A percentile compares a stretch with the other conserved stretches of the same genome.
These are phyloP conservation scores for Thalassiosira exigua DNA, from an alignment of 352 stramenopile species.

Conservation along the genomic window DNA sequence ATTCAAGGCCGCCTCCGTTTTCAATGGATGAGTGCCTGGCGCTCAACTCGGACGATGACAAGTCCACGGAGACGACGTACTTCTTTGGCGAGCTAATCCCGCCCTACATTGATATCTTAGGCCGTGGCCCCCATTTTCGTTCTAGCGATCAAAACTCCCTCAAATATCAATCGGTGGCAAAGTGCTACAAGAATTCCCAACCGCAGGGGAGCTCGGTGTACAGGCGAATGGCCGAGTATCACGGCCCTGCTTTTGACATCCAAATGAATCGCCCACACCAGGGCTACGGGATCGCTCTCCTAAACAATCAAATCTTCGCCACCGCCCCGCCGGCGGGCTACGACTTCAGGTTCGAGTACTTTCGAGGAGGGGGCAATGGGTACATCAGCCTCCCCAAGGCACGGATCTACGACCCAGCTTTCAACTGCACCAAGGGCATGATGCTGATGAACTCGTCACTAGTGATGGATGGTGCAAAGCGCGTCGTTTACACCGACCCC, in stretches of 20 bases:
- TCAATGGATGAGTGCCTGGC: slow-evolving; percentile 92
- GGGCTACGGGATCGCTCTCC: slow-evolving; percentile 89
- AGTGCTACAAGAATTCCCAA: slow-evolving; percentile 94
- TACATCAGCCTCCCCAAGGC: slow-evolving; percentile 63
- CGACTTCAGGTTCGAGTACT: slow-evolving; percentile 67
- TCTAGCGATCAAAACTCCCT: slow-evolving; percentile 78
- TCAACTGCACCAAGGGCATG: slow-evolving; percentile 94
- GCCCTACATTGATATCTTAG: slow-evolving; percentile 94
- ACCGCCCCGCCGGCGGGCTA: slow-evolving; percentile 51
- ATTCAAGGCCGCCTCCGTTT: slow-evolving; percentile 85
- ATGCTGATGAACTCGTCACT: slow-evolving; percentile 83
- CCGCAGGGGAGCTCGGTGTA: slow-evolving; percentile 90
- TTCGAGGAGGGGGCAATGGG: slow-evolving; percentile 56
- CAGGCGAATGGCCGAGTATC: slow-evolving; percentile 92
- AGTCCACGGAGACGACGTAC: slow-evolving; percentile 73
- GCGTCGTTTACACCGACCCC: slow-evolving; percentile 74
- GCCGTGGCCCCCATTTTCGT: slow-evolving; percentile 91
- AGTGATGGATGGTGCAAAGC: slow-evolving; percentile 42
- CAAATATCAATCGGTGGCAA: slow-evolving; percentile 76
- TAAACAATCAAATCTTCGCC: slow-evolving; percentile 79
- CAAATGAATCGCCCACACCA: slow-evolving; percentile 90
- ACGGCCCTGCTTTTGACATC: slow-evolving; percentile 94
- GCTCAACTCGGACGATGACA: slow-evolving; percentile 77
- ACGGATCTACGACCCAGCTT: slow-evolving; percentile 80
- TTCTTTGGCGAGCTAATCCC: slow-evolving; percentile 95